Conservation (phyloP, 164 flowering plant species). For the Cinnamomum chago region DNA sequence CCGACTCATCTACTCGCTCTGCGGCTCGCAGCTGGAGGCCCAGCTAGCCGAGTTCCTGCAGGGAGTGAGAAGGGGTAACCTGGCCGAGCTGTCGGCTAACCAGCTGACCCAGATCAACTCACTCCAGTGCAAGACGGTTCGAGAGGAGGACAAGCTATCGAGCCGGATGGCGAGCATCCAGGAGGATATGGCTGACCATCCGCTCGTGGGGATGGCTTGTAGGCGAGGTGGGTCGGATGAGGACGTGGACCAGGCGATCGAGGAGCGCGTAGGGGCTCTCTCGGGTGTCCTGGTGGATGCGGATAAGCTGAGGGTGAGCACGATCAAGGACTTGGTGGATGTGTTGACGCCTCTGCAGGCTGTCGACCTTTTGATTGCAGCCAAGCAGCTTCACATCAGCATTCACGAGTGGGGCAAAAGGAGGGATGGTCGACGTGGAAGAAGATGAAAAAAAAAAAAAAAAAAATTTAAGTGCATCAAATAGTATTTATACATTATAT, state of each 20-base stretch:
- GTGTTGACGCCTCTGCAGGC: conserved; percentile 43
- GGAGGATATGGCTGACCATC: conserved; percentile 42
- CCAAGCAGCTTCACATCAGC: conserved; percentile 55
- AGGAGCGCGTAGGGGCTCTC: conserved; percentile 3
- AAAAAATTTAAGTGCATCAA: no score
- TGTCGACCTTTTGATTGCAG: conserved; percentile 60
- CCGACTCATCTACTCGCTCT: conserved; percentile 57
- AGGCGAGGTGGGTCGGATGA: neutral
- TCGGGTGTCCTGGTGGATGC: conserved; percentile 26
- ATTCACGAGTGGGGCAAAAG: conserved; percentile 57
- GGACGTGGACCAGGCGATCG: conserved; percentile 31
- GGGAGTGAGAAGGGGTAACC: conserved; percentile 38
- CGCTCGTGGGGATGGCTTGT: neutral
- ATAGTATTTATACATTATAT: no score
- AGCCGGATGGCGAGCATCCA: conserved; percentile 28
- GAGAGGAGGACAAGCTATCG: conserved; percentile 39
- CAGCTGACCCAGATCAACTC: conserved; percentile 44
- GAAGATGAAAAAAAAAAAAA: neutral
- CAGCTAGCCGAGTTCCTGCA: conserved; percentile 30
- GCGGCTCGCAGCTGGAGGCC: conserved; percentile 53
- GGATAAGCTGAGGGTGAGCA: conserved; percentile 49
- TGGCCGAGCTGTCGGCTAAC: conserved; percentile 42
- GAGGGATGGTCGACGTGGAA: conserved; percentile 2
- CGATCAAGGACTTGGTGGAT: conserved; percentile 33
- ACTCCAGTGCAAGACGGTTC: conserved; percentile 36